Base-by-base conservation (phyloP, 352 stramenopile genomes). In the Pythium insidiosum region DNA sequence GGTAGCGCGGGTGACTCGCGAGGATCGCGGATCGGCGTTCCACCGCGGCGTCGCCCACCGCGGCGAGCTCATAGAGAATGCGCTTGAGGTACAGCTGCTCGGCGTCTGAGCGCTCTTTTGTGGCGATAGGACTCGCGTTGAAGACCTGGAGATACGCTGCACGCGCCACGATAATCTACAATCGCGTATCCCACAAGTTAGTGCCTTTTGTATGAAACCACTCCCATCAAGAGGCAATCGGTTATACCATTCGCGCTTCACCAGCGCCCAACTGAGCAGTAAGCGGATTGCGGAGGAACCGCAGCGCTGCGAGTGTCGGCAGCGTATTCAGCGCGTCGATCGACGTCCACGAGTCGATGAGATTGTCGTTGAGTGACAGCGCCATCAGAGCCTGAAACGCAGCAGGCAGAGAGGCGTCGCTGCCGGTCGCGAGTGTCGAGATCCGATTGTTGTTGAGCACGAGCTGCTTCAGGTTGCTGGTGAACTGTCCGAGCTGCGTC, bases 21-120 rank as follows among this genome's bases (percentile, higher is more conserved):
- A 78, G 40, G 12, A 84, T 66, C 20, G 40, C 53, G 7, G 38
- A 35, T 6, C 47, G 47, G 3, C 81, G 64, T 3, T 54, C 58
- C 3, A 41, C 35, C n/a, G n/a, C n/a, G 10, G 43, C 34, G 6
- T 69, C 51, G 6, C 50, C 56, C 0, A 74, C 49, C 4, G 66
- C 67, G 6, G 68, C 69, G 12, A 88, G 23, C 31, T 94, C 78
- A 31, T 86, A 68, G 30, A 88, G 31, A 26, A 94, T 74, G 19
- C 79, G 77, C 47, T 88, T 87, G 15, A 94, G 33, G 39, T 94
- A 94, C 21, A 92, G 59, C 40, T 86, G 75, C 43, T 94, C 82
- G 1, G 71, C 76, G 31, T 94, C 82, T 4, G 47, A 54, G 11
- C 79, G 72, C 40, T 94, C 82, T 41, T 79, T 84, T 10, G 43